Evolutionary conservation across 768 basidiomycete genomes (phyloP), one percentile per base, ranked within the genome.

Genomic region (Boletus patriciae): DNA sequence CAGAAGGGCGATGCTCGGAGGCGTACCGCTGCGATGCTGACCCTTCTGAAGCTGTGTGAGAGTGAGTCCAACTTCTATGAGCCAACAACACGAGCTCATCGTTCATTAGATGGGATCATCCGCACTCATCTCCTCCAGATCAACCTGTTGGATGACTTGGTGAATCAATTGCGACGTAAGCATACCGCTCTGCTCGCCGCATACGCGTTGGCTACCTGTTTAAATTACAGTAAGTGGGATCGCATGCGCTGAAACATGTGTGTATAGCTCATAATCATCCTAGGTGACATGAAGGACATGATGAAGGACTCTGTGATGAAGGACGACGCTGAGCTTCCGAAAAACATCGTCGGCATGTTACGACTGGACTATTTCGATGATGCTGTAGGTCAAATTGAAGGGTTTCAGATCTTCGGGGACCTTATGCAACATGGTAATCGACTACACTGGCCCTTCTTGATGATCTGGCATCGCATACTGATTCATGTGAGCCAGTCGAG

Each of bases 331-430:
- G 2, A 11, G 10, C 51, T 61, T 42, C 55, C 58, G 11, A 54
- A 58, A 38, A 34, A 64, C 3, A 61, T 66, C 1, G 59, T 66
- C 23, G 43, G 37, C 18, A 66, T 66, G 65, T 27, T 66, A n/a
- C 54, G 55, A 42, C 27, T 52, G 12, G 62, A 66, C 46, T 66
- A 54, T 42, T 66, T 66, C 45, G 15, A 29, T 11, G 31, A 31
- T 31, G 31, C 31, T 31, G 10, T 31, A 11, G 31, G 31, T 11
- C 31, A 31, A 11, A 38, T 61, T 1, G 65, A 66, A 44, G 64
- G 65, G 27, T 66, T 66, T 29, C 65, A 66, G 50, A 50, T 66
- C 0, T 66, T 66, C 23, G 41, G 43, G 1, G 54, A 66, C 13
- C 47, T 66, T 6, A 66, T 66, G 58, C 54, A 56, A 33, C 44